A percentile compares a stretch with the other conserved stretches of the same genome.
Evolutionary conservation across 345 rosid species (phyloP).

Genomic region (Garcia nutans): DNA sequence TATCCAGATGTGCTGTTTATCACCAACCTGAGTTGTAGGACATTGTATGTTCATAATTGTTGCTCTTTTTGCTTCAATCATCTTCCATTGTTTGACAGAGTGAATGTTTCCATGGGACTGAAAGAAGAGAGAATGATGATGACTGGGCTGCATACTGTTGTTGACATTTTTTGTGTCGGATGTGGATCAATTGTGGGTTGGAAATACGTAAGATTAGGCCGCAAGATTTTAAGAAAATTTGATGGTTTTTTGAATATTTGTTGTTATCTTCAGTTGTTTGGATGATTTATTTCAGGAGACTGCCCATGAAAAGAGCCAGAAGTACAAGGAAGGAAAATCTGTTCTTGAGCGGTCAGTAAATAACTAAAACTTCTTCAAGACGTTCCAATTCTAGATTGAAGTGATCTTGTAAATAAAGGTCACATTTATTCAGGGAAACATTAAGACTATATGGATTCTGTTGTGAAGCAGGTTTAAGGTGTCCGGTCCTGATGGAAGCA

Average conservation of each 20-base stretch:
- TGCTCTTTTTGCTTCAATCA: slow-evolving; percentile 6
- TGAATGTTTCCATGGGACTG: slow-evolving; percentile 66
- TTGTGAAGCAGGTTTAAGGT: slow-evolving; percentile 74
- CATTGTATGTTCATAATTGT: neutral
- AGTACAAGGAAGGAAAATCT: slow-evolving; percentile 98
- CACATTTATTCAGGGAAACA: neutral
- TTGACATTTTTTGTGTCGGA: slow-evolving; percentile 89
- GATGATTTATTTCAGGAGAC: slow-evolving; percentile 63
- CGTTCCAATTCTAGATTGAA: slow-evolving; percentile 7
- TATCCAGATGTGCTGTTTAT: slow-evolving; percentile 1
- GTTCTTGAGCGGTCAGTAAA: slow-evolving; percentile 87
- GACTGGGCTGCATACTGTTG: slow-evolving; percentile 87
- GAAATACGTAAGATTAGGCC: slow-evolving; percentile 75
- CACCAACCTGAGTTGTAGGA: slow-evolving; percentile 11
- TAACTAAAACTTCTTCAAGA: slow-evolving; percentile 11
- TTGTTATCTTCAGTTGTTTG: slow-evolving; percentile 26
- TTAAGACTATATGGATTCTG: slow-evolving; percentile 18
- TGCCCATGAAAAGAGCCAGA: slow-evolving; percentile 84
- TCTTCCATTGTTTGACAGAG: slow-evolving; percentile 50
- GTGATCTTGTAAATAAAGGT: slow-evolving; percentile 11
- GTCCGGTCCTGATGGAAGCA: slow-evolving; percentile 85
- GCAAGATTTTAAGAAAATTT: slow-evolving; percentile 2
- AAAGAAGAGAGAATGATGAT: slow-evolving; percentile 80
- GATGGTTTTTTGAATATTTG: slow-evolving; percentile 10
- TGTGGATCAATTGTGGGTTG: slow-evolving; percentile 98